Percentiles rank a stretch among this genome's conserved stretches.
Conservation (phyloP, 2,329 filamentous ascomycete species). For the Daldinia sp. region DNA sequence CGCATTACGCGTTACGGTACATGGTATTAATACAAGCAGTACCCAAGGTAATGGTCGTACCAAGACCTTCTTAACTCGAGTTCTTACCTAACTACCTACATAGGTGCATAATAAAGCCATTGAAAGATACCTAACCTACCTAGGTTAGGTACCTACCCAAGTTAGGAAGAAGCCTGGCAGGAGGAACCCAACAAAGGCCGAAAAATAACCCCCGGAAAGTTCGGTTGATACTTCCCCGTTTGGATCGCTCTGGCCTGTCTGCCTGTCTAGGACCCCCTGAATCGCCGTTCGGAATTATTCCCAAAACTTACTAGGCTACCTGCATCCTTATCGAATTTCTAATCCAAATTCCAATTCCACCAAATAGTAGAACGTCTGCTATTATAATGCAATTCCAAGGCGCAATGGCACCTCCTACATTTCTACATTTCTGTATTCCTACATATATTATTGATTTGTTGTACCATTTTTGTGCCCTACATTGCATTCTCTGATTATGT, state of each 20-base stretch:
- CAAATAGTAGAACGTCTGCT: conserved; percentile 5
- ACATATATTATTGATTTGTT: no score
- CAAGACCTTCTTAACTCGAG: neutral
- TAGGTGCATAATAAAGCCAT: neutral
- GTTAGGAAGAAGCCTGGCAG: no score
- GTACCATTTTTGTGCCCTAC: no score
- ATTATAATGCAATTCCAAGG: neutral
- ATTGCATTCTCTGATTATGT: no score
- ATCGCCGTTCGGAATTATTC: conserved; percentile 19
- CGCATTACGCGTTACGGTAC: conserved; percentile 18
- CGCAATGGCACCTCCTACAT: neutral
- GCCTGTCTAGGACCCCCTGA: no score
- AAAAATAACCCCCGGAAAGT: neutral
- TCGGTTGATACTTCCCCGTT: neutral
- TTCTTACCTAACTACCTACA: neutral
- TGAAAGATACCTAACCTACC: no score
- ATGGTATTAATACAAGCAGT: conserved; percentile 3
- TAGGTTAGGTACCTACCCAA: no score
- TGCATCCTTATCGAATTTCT: conserved; percentile 35
- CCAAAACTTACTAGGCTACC: conserved; percentile 21
- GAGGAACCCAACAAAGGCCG: no score
- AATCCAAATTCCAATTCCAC: conserved; percentile 16
- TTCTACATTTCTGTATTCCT: neutral
- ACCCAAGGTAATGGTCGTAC: neutral
- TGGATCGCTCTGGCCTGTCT: conserved; percentile 5